These are phyloP conservation scores for Adansonia gregorii DNA, from an alignment of 441 rosid species.

Conservation along the genomic window DNA sequence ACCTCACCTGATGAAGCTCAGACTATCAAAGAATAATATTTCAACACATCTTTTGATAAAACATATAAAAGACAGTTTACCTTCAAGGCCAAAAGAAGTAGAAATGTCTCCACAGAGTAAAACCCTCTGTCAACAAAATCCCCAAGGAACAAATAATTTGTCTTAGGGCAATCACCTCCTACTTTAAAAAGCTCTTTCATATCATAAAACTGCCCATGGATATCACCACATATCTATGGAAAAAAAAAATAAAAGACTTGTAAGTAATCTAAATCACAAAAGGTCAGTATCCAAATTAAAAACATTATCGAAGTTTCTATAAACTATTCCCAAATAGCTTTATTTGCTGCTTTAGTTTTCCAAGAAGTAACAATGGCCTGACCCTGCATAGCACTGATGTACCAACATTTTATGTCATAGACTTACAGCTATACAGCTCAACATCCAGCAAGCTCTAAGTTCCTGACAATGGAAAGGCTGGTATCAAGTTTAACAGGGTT, in stretches of 20 bases:
- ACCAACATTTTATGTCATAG: background rate
- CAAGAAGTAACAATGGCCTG: background rate
- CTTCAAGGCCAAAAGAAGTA: conserved; percentile 89
- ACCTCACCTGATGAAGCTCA: conserved; percentile 65
- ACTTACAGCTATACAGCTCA: background rate
- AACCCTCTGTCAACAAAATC: conserved; percentile 95
- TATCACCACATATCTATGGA: conserved; percentile 84
- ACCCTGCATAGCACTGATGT: background rate
- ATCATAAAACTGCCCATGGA: conserved; percentile 93
- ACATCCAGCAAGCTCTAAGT: background rate
- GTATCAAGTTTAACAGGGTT: background rate
- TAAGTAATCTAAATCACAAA: conserved; percentile 14
- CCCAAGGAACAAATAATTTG: conserved; percentile 90
- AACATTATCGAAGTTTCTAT: background rate
- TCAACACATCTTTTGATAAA: background rate
- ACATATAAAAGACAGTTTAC: conserved; percentile 38
- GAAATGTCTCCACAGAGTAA: conserved; percentile 89
- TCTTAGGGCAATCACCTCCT: conserved; percentile 91
- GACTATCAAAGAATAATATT: conserved; percentile 18
- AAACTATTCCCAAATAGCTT: background rate
- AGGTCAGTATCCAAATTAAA: background rate
- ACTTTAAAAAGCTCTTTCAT: conserved; percentile 95
- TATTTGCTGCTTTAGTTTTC: background rate
- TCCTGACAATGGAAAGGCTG: background rate
- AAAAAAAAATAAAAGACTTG: background rate